Conservation (phyloP, 306 rosid species). For the Lathyrus aphaca region DNA sequence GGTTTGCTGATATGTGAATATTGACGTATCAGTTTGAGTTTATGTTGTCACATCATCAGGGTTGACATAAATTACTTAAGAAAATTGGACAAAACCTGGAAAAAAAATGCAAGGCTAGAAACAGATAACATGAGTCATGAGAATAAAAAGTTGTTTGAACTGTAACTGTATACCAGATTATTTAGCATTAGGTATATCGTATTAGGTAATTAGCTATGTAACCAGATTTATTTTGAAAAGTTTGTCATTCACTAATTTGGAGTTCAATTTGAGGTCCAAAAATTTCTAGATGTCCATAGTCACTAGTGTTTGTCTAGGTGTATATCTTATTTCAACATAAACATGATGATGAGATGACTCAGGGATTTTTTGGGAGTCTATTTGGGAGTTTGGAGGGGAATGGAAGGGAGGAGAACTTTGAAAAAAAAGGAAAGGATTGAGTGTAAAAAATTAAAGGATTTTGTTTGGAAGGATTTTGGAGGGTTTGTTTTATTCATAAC, state of each 20-base stretch:
- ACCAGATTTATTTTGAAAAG: neutral
- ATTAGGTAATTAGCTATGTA: neutral
- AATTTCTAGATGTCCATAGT: neutral
- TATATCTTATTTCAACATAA: neutral
- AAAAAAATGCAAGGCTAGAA: no score
- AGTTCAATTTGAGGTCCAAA: slow-evolving; percentile 2
- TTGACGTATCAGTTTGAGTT: neutral
- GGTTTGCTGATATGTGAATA: neutral
- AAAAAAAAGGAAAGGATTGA: no score
- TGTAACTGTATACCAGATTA: neutral
- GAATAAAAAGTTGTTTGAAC: neutral
- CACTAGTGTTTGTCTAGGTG: neutral
- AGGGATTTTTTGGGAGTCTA: no score
- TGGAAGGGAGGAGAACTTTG: no score
- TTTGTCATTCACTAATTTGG: neutral
- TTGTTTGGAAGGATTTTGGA: no score
- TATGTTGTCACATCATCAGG: neutral
- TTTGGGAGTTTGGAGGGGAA: no score
- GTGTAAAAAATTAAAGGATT: no score
- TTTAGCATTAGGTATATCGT: neutral
- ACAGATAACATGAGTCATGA: neutral
- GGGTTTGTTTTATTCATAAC: no score
- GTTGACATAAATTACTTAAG: neutral
- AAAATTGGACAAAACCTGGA: neutral
- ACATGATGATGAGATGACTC: neutral